phyloP scores from a whole-genome alignment of 2,329 filamentous ascomycete genomes.

The Diaporthe vaccinii region DNA sequence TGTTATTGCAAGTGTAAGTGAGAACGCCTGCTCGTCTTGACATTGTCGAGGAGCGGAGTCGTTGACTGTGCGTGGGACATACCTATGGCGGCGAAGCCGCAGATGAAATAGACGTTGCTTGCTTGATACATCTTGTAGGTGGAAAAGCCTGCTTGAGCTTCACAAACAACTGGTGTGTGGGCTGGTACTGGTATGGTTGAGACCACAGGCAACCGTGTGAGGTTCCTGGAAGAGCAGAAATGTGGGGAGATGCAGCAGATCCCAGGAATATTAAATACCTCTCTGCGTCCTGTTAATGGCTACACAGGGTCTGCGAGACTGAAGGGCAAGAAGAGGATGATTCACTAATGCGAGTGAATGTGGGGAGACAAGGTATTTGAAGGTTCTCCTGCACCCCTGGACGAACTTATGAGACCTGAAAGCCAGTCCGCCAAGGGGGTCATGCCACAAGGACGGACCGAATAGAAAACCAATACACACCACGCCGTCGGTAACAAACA shows the following conservation, averaged over 20 bases:
- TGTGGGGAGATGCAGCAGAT: neutral
- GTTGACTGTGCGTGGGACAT: slow-evolving; percentile 43
- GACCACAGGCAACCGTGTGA: neutral
- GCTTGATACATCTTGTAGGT: slow-evolving; percentile 55
- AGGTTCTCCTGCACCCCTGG: neutral
- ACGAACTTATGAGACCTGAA: neutral
- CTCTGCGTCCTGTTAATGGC: neutral
- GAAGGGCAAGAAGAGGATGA: neutral
- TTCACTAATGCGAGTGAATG: neutral
- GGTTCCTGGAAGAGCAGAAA: neutral
- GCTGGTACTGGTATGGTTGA: neutral
- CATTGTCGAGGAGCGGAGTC: neutral
- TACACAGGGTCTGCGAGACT: neutral
- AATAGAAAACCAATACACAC: slow-evolving; percentile 18
- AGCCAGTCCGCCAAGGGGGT: slow-evolving; percentile 20
- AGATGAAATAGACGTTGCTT: slow-evolving; percentile 71
- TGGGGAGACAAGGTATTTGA: slow-evolving; percentile 25
- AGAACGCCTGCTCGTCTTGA: neutral
- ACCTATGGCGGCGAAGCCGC: slow-evolving; percentile 73
- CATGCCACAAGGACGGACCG: slow-evolving; percentile 24
- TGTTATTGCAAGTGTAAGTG: slow-evolving; percentile 13
- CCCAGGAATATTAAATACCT: neutral
- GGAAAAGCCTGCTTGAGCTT: neutral
- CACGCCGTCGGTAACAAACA: slow-evolving; percentile 17
- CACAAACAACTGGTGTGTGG: too few species aligned